These are phyloP conservation scores for Aspergillus quadrilineatus DNA, from an alignment of 2,329 filamentous ascomycete genomes.

Conservation along the genomic window DNA sequence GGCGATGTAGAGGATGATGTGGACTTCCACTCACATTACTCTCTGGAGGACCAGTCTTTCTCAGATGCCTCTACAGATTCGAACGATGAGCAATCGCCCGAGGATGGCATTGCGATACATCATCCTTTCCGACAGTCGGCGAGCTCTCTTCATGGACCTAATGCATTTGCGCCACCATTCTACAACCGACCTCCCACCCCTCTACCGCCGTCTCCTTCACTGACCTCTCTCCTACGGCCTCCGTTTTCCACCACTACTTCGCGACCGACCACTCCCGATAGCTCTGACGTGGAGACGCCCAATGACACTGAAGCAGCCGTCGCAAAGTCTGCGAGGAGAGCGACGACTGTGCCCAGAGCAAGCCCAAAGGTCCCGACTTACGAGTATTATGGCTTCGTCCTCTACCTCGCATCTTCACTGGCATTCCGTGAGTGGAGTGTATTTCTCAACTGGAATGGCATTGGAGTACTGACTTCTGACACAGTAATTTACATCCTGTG, in stretches of 20 bases:
- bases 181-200: constrained; percentile 97
- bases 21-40: constrained; percentile 49
- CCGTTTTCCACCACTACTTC: constrained; percentile 67
- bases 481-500: constrained; percentile 67
- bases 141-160: constrained; percentile 42
- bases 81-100: constrained; percentile 28
- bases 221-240: constrained; percentile 84
- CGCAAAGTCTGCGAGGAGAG: constrained; percentile 58
- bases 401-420: constrained; percentile 85
- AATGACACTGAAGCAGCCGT: constrained; percentile 62
- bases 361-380: constrained; percentile 96
- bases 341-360: constrained; percentile 72
- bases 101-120: constrained; percentile 33
- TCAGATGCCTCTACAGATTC: constrained; percentile 37
- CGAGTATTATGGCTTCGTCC: constrained; percentile 97
- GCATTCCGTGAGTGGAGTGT: constrained; percentile 64
- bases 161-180: constrained; percentile 75
- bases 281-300: constrained; percentile 75
- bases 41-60: constrained; percentile 38
- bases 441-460: no score
- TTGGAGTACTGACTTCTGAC: constrained; percentile 8
- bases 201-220: constrained; percentile 83
- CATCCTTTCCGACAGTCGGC: constrained; percentile 43
- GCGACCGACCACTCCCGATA: constrained; percentile 89
- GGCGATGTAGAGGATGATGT: constrained; percentile 37